These are phyloP conservation scores for Trebouxia sp. DNA, from an alignment of 139 green algal genomes.

Conservation along the genomic window DNA sequence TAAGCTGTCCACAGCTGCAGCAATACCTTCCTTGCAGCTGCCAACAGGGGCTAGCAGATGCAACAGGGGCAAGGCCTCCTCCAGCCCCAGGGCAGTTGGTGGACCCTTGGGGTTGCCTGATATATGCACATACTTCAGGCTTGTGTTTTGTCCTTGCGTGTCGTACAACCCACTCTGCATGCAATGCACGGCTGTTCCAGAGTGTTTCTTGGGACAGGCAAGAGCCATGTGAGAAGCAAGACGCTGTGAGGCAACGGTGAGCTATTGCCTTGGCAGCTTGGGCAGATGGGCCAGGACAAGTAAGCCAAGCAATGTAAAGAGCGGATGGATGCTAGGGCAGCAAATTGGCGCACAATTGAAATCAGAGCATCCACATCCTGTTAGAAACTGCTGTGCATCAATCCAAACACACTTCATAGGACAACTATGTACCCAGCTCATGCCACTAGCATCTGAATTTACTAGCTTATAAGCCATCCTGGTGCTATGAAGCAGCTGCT, in stretches of 20 bases:
- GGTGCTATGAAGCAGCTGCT: too few species aligned
- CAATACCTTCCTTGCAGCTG: slow-evolving; percentile 60
- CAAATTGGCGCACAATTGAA: too few species aligned
- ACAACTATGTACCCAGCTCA: too few species aligned
- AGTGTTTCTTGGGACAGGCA: neutral
- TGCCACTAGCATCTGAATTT: too few species aligned
- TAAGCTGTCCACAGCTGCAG: slow-evolving; percentile 61
- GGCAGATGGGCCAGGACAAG: too few species aligned
- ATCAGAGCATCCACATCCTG: too few species aligned
- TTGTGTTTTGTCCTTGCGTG: slow-evolving; percentile 39
- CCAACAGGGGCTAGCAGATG: slow-evolving; percentile 72
- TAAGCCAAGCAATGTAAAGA: too few species aligned
- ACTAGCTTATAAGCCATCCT: too few species aligned
- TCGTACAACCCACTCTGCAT: slow-evolving; percentile 68
- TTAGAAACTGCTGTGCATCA: too few species aligned
- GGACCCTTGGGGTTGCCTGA: slow-evolving; percentile 36
- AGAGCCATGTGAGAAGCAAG: neutral
- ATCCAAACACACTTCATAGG: too few species aligned
- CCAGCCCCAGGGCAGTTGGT: slow-evolving; percentile 42
- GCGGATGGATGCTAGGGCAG: too few species aligned
- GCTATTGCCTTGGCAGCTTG: too few species aligned
- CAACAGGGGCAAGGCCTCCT: slow-evolving; percentile 74
- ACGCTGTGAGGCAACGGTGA: neutral
- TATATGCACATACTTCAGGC: slow-evolving; percentile 62
- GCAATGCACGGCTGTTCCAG: neutral